Conservation (phyloP, 176 grass and related monocot species). For the Poa pratensis region DNA sequence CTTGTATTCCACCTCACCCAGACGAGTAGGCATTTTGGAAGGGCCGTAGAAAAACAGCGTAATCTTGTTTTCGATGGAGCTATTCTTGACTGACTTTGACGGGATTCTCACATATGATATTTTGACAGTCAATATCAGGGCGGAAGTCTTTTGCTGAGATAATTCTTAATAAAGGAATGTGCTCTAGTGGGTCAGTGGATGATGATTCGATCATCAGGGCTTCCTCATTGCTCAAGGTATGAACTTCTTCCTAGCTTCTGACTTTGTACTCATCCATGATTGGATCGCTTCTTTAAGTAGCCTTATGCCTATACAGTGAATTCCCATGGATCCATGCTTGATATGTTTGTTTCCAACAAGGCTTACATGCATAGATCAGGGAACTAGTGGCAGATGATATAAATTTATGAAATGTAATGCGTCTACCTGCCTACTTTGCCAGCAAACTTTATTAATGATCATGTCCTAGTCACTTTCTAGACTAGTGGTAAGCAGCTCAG, state of each 20-base stretch:
- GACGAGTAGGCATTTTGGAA: neutral
- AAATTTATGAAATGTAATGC: neutral
- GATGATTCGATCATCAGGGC: slow-evolving; percentile 53
- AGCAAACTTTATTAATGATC: neutral
- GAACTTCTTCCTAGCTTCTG: slow-evolving; percentile 31
- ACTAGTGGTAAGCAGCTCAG: slow-evolving; percentile 22
- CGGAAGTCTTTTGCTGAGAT: slow-evolving; percentile 90
- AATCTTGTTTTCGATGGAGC: slow-evolving; percentile 9
- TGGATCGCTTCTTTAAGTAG: neutral
- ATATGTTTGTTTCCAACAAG: slow-evolving; percentile 13
- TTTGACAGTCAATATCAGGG: slow-evolving; percentile 85
- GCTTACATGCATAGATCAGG: neutral
- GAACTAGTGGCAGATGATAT: neutral
- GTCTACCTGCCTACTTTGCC: neutral
- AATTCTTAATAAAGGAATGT: slow-evolving; percentile 59
- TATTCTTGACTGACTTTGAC: slow-evolving; percentile 6
- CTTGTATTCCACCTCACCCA: neutral
- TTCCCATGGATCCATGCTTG: slow-evolving; percentile 16
- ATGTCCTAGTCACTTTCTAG: neutral
- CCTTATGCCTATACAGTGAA: neutral
- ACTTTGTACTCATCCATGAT: slow-evolving; percentile 15
- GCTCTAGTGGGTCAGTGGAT: slow-evolving; percentile 40
- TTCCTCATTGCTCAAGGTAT: slow-evolving; percentile 78
- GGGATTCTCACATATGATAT: slow-evolving; percentile 40
- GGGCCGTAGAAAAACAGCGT: neutral